Base-by-base conservation (phyloP, 2,329 filamentous ascomycete species). In the Cadophora sp. region DNA sequence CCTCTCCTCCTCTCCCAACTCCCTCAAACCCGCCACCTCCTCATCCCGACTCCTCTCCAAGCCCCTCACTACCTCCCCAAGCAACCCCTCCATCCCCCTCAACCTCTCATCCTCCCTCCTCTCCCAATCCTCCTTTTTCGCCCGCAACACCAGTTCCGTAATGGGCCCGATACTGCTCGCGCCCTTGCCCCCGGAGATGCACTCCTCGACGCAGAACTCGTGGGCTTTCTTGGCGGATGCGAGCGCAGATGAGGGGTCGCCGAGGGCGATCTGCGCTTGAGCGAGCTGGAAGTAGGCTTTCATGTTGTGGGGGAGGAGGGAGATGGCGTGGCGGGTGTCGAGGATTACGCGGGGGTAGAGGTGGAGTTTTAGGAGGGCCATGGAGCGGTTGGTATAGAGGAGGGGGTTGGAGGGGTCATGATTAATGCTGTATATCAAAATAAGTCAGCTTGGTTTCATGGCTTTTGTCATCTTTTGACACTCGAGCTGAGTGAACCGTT, bases 51-150 rank as follows among this genome's bases (percentile, higher is more conserved):
- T 83, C 11, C 74, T 76, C 64, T 82, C 79, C 64, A 92, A 76
- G 48, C 86, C 73, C 0, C 79, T 80, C 37, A 91, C 79, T 43
- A 92, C 78, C 67, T 93, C 87, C 1, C 77, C 79, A 75, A 93
- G 86, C 2, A 94, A 80, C 37, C 86, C 85, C 5, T 80, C 82
- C 24, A 84, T 83, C 70, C 88, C 83, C 16, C 87, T 83, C 27
- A 83, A 75, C 1, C 92, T 83, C 43, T 84, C 82, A 65, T 83
- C 83, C 78, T 98, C 95, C 72, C 84, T 83, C 12, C 88, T 85
- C 43, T 95, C 92, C 93, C 96, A 98, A 48, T 92, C 88, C 71
- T 90, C 90, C 79, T 95, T 95, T 80, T 97, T 97, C 76, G 92
- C 93, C 67, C 85, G 85, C 26, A 97, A 83, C 0, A 97, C 92